Conservation (phyloP, 1,284 basidiomycete species). For the Cryptococcus sp. region DNA sequence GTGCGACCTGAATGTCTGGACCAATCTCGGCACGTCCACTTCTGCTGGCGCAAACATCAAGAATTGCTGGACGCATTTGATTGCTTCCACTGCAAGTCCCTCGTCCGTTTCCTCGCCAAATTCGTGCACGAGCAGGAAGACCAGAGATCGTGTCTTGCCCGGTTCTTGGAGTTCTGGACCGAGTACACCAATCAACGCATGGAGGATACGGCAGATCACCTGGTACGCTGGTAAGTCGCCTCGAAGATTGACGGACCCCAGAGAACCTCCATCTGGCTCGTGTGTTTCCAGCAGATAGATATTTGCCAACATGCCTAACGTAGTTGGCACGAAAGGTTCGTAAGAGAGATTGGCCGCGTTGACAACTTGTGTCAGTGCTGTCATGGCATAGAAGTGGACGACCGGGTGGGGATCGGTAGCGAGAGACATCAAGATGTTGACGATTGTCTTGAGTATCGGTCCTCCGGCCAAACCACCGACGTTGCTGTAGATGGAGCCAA, state of each 20-base stretch:
- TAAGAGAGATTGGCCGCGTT: slow-evolving; percentile 91
- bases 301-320: slow-evolving; percentile 87
- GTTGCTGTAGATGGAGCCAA: slow-evolving; percentile 89
- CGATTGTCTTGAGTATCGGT: slow-evolving; percentile 91
- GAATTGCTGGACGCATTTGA: slow-evolving; percentile 94
- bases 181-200: slow-evolving; percentile 88
- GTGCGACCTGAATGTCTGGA: slow-evolving; percentile 70
- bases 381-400: slow-evolving; percentile 91
- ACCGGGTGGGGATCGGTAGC: slow-evolving; percentile 94
- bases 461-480: slow-evolving; percentile 93
- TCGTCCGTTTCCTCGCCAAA: slow-evolving; percentile 85
- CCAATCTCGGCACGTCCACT: slow-evolving; percentile 74
- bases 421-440: slow-evolving; percentile 93
- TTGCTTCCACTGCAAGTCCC: slow-evolving; percentile 86
- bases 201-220: slow-evolving; percentile 85
- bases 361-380: slow-evolving; percentile 81
- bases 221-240: slow-evolving; percentile 91
- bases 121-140: slow-evolving; percentile 82
- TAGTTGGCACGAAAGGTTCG: slow-evolving; percentile 82
- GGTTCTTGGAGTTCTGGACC: slow-evolving; percentile 95
- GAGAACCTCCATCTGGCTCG: slow-evolving; percentile 87
- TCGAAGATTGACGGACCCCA: slow-evolving; percentile 79
- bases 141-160: slow-evolving; percentile 71
- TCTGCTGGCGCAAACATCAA: slow-evolving; percentile 90
- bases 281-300: slow-evolving; percentile 89